Conservation (phyloP, 2,329 filamentous ascomycete species). For the Penicillium sp. region DNA sequence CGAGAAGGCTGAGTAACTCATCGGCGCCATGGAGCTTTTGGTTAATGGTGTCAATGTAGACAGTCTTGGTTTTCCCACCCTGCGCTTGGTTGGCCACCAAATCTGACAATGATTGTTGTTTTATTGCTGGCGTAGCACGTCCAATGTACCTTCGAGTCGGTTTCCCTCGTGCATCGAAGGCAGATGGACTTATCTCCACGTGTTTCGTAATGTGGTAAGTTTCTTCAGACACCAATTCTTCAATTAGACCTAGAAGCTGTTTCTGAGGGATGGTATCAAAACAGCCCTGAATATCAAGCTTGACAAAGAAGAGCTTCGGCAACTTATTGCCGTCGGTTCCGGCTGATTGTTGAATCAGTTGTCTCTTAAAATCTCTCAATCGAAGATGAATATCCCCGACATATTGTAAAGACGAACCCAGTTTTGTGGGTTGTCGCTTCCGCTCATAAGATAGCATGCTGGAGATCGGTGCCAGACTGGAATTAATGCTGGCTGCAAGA, state of each 20-base stretch:
- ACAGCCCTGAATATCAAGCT: conserved; percentile 86
- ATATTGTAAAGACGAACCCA: conserved; percentile 82
- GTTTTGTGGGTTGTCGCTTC: conserved; percentile 54
- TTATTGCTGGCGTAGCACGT: conserved; percentile 49
- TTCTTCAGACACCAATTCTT: conserved; percentile 55
- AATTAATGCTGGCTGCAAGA: conserved; percentile 68
- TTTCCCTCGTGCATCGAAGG: conserved; percentile 20
- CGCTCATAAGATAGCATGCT: conserved; percentile 78
- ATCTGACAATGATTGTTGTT: conserved; percentile 49
- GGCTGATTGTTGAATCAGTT: conserved; percentile 8
- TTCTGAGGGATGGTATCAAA: conserved; percentile 94
- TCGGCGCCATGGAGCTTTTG: conserved; percentile 59
- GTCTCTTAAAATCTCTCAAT: conserved; percentile 67
- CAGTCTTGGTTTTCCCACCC: conserved; percentile 61
- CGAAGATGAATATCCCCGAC: conserved; percentile 76
- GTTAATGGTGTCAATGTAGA: conserved; percentile 73
- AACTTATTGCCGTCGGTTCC: neutral
- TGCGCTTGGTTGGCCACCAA: conserved; percentile 37
- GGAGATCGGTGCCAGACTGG: conserved; percentile 70
- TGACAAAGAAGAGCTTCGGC: conserved; percentile 74
- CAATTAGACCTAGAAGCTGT: conserved; percentile 68
- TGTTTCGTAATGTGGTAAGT: conserved; percentile 74
- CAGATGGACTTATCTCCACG: conserved; percentile 64
- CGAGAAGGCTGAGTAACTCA: conserved; percentile 68
- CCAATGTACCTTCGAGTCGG: conserved; percentile 53